A percentile compares a stretch with the other conserved stretches of the same genome.
Conservation (phyloP, 2,329 filamentous ascomycete species). For the Curvularia sp. region DNA sequence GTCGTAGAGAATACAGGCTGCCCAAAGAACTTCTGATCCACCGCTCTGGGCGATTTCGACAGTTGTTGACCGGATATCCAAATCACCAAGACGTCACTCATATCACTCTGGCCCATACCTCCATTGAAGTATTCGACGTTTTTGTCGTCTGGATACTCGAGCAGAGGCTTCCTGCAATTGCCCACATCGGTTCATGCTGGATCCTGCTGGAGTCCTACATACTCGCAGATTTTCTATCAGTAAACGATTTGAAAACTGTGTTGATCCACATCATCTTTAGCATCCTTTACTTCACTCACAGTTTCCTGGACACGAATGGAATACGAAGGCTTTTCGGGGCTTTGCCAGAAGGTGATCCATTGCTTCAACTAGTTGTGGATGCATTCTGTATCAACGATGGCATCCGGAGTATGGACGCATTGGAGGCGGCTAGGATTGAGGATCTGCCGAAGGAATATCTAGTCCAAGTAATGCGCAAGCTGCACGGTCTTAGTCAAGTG, state of each 20-base stretch:
- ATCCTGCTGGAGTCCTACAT: background rate
- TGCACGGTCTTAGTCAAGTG: background rate
- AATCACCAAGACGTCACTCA: no score
- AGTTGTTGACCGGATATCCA: background rate
- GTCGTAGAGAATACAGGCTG: background rate
- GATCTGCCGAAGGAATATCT: background rate
- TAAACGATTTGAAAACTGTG: background rate
- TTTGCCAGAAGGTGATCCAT: background rate
- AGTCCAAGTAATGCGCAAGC: background rate
- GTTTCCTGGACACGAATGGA: background rate
- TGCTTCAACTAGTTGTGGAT: background rate
- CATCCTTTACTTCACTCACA: background rate
- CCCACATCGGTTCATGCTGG: background rate
- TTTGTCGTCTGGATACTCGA: constrained; percentile 20
- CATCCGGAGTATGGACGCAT: background rate
- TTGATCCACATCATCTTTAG: background rate
- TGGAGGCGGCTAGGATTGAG: background rate
- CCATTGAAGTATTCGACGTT: constrained; percentile 1
- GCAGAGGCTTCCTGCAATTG: background rate
- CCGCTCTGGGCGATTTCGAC: background rate
- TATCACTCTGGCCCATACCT: background rate
- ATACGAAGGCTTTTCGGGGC: background rate
- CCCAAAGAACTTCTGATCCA: background rate
- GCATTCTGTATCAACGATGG: background rate
- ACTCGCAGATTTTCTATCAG: background rate